phyloP scores from a whole-genome alignment of 169 alveolate species.

The Plasmodium chabaudi region DNA sequence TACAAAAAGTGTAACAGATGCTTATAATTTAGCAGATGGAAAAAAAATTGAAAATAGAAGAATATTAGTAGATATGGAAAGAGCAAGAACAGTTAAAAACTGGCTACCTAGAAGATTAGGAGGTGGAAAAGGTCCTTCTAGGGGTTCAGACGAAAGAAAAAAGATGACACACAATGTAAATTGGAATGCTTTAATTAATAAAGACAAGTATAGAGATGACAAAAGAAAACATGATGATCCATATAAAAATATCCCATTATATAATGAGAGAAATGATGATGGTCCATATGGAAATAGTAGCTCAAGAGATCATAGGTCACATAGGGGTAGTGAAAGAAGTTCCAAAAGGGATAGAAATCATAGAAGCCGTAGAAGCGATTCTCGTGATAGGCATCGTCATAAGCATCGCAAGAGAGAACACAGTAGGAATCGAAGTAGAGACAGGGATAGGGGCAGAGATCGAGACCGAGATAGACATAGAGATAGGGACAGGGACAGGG shows the following conservation, averaged over 20 bases:
- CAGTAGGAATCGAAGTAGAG: conserved; percentile 20
- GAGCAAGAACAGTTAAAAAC: conserved; percentile 95
- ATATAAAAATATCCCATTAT: conserved; percentile 44
- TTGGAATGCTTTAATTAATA: conserved; percentile 49
- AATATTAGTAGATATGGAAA: conserved; percentile 95
- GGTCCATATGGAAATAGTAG: conserved; percentile 9
- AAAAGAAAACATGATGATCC: conserved; percentile 19
- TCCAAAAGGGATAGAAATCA: conserved; percentile 41
- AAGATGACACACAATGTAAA: conserved; percentile 75
- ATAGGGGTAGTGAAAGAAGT: conserved; percentile 15
- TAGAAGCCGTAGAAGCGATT: conserved; percentile 32
- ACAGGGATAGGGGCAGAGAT: conserved; percentile 7
- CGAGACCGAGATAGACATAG: conserved; percentile 3
- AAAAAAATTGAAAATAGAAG: conserved; percentile 94
- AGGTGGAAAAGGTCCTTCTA: conserved; percentile 95
- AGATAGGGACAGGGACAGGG: not conserved
- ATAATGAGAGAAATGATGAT: conserved; percentile 43
- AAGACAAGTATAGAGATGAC: conserved; percentile 47
- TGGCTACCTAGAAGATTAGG: conserved; percentile 97
- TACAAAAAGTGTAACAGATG: conserved; percentile 90
- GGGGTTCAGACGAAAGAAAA: conserved; percentile 81
- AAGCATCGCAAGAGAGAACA: conserved; percentile 28
- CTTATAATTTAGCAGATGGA: conserved; percentile 95
- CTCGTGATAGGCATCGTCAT: conserved; percentile 39
- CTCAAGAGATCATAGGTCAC: not conserved